Conservation (phyloP, 495 filamentous ascomycete genomes). For the Tuber melanosporum region DNA sequence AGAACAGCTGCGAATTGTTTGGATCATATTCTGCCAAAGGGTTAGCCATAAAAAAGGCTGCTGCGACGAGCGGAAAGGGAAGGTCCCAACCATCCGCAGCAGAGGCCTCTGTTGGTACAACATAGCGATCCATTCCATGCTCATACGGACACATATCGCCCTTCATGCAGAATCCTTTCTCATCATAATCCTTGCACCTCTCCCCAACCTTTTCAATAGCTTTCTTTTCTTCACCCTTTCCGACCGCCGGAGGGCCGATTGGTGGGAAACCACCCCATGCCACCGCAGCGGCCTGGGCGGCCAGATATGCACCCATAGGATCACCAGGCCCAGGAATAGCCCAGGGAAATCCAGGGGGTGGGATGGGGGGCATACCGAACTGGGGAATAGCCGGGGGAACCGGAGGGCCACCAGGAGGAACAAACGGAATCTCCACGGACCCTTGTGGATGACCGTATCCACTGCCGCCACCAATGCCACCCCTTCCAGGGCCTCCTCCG, state of each 20-base stretch:
- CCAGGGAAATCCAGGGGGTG: constrained; percentile 49
- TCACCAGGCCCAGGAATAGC: constrained; percentile 51
- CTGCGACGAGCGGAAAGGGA: constrained; percentile 6
- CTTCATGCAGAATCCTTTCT: constrained; percentile 74
- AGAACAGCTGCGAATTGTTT: constrained; percentile 42
- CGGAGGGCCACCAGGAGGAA: constrained; percentile 28
- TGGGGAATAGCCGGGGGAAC: constrained; percentile 40
- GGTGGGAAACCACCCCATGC: constrained; percentile 53
- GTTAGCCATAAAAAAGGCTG: constrained; percentile 32
- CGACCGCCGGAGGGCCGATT: constrained; percentile 45
- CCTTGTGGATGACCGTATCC: constrained; percentile 12
- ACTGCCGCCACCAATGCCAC: constrained; percentile 17
- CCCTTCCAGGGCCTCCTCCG: constrained; percentile 33
- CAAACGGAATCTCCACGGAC: constrained; percentile 31
- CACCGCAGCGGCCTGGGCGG: constrained; percentile 61
- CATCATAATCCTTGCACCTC: constrained; percentile 81
- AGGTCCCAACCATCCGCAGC: constrained; percentile 18
- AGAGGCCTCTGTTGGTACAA: constrained; percentile 48
- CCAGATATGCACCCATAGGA: constrained; percentile 63
- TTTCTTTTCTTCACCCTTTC: constrained; percentile 42
- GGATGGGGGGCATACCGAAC: constrained; percentile 42
- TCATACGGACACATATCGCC: constrained; percentile 74
- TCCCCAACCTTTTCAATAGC: constrained; percentile 46
- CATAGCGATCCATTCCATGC: constrained; percentile 59
- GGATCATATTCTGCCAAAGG: constrained; percentile 72